phyloP scores from a whole-genome alignment of 192 early-diverging fungal species.

The Radiomyces spectabilis region DNA sequence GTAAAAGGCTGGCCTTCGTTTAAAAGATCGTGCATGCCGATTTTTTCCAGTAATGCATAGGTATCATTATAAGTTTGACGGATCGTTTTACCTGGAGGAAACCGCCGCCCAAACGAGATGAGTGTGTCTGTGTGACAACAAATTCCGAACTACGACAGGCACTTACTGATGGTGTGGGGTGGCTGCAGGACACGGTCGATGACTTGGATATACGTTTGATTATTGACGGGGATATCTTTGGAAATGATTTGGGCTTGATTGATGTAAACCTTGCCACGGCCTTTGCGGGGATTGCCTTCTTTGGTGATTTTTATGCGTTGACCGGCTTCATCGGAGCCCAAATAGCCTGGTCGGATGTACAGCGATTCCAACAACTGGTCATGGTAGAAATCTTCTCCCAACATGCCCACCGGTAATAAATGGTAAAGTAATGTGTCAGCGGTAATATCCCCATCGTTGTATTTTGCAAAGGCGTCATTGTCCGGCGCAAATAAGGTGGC shows the following conservation, averaged over 20 bases:
- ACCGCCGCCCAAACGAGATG: too few relatives aligned
- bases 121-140: neutral
- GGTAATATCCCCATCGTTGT: conserved; percentile 11
- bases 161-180: conserved; percentile 32
- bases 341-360: conserved; percentile 11
- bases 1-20: conserved; percentile 26
- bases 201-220: conserved; percentile 40
- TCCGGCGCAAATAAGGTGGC: conserved; percentile 53
- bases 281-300: conserved; percentile 1
- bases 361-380: conserved; percentile 17
- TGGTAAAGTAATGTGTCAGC: conserved; percentile 21
- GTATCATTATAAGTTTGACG: too few relatives aligned
- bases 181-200: conserved; percentile 30
- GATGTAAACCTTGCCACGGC: conserved; percentile 1
- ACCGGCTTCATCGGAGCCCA: conserved; percentile 8
- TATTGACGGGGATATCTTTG: conserved; percentile 33
- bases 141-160: neutral
- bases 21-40: neutral
- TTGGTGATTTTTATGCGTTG: conserved; percentile 14
- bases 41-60: neutral
- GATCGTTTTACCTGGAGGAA: too few relatives aligned
- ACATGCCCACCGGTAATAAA: conserved; percentile 1
- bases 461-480: conserved; percentile 40
- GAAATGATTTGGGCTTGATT: conserved; percentile 14
- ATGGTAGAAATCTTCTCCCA: conserved; percentile 12